Base-by-base conservation (phyloP, 1,139 yeast genomes). In the Hyphopichia buzzinii region DNA sequence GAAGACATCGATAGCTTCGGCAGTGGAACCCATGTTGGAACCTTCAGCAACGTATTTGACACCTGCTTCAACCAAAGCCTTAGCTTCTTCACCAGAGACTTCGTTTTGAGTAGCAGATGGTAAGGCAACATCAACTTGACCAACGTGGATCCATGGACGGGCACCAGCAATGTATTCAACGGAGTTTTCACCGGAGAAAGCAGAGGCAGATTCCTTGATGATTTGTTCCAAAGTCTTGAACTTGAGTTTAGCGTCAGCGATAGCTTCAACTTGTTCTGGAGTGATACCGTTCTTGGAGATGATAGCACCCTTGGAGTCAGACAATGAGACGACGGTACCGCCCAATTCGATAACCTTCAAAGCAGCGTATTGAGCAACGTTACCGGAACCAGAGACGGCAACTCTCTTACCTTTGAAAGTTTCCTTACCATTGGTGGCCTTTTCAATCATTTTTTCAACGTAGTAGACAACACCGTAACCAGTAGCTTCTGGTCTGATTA, bases 31-130 rank as follows among this genome's bases (percentile, higher is more conserved):
- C 98, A 92, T 92, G 75, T 92, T 92, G 60, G 97, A 92, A 63
- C 98, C 98, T 78, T 92, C 98, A 55, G 98, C 97, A 60, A 92
- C 81, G 74, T 67, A 90, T 72, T 84, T 85, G 69, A 85, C 82
- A 58, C 97, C 97, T 50, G 92, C 84, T 53, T 85, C 90, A 50
- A 90, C 82, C 61, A 92, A 81, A 55, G 90, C 89, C 75, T 84
- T 81, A 49, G 98, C 98, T 77, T 92, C 98, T 49, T 83, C 95
- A 57, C 92, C 97, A 52, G 94, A 82, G 51, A 92, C 90, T 77
- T 92, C 98, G 70, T 92, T 92, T 74, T 92, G 97, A 46, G 98
- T 92, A 46, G 98, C 98, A 70, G 88, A 87, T 63, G 98, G 98
- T 61, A 92, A 79, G 40, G 97, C 98, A 67, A 92, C 82, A 64